These are phyloP conservation scores for Hygrophorus pudorinus DNA, from an alignment of 768 basidiomycete species.

Conservation along the genomic window DNA sequence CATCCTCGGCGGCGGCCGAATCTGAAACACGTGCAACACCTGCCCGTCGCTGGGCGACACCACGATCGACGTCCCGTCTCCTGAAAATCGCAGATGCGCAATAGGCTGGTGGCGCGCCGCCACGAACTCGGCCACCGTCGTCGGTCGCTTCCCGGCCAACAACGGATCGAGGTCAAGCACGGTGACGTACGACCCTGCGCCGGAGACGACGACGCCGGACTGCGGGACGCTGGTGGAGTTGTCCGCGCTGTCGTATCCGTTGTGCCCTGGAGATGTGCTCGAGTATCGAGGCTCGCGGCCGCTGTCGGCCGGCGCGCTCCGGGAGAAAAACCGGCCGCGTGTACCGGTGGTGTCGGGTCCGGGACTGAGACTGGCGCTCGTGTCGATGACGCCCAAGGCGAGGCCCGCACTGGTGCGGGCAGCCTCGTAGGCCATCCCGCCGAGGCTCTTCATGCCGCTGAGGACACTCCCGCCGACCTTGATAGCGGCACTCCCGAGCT, in stretches of 20 bases:
- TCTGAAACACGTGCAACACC: too few species aligned
- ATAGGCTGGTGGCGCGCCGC: slow-evolving; percentile 39
- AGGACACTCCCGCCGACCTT: slow-evolving; percentile 54
- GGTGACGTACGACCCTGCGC: slow-evolving; percentile 37
- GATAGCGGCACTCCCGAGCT: slow-evolving; percentile 43
- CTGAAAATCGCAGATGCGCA: too few species aligned
- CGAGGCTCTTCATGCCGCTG: slow-evolving; percentile 53
- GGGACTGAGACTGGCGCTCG: too few species aligned
- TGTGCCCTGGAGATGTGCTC: too few species aligned
- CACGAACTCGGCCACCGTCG: slow-evolving; percentile 36
- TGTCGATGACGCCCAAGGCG: background rate
- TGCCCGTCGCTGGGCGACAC: too few species aligned
- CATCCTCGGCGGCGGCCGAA: slow-evolving; percentile 16
- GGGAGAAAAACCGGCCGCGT: slow-evolving; percentile 41
- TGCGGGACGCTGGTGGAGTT: background rate
- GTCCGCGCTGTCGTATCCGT: too few species aligned
- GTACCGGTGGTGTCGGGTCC: too few species aligned
- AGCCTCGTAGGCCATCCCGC: slow-evolving; percentile 50
- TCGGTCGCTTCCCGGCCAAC: slow-evolving; percentile 11
- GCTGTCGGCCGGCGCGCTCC: slow-evolving; percentile 37
- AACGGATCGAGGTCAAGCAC: slow-evolving; percentile 43
- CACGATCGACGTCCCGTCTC: too few species aligned
- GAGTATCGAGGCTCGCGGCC: slow-evolving; percentile 10
- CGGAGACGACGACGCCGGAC: slow-evolving; percentile 6
- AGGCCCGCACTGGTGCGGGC: slow-evolving; percentile 19